These are phyloP conservation scores for Colletotrichum acutatum DNA, from an alignment of 2,329 filamentous ascomycete species.

Conservation along the genomic window DNA sequence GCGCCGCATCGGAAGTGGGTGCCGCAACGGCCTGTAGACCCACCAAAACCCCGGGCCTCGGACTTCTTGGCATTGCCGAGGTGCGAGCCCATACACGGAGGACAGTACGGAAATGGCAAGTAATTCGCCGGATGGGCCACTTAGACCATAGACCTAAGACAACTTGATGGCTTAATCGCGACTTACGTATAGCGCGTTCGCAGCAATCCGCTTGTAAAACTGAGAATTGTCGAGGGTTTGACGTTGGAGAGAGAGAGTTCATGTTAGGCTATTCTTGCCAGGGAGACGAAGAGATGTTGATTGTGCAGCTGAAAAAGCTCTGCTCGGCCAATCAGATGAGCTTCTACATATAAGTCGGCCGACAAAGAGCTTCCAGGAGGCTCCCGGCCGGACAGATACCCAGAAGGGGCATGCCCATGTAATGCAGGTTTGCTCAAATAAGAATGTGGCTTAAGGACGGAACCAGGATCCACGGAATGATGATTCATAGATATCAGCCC, in stretches of 20 bases:
- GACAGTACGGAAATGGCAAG: background rate
- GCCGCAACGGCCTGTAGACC: constrained; percentile 2
- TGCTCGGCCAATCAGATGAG: background rate
- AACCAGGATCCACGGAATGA: constrained; percentile 9
- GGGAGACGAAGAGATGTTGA: too few relatives aligned
- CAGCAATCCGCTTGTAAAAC: too few relatives aligned
- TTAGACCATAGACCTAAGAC: background rate
- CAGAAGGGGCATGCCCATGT: background rate
- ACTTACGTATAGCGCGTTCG: background rate
- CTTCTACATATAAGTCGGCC: background rate
- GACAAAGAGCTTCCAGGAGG: background rate
- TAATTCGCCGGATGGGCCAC: background rate
- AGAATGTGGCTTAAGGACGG: background rate
- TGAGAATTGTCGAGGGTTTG: background rate
- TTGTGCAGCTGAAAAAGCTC: too few relatives aligned
- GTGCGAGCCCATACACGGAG: background rate
- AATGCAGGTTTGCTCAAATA: background rate
- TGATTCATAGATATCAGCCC: constrained; percentile 26
- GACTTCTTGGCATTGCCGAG: constrained; percentile 36
- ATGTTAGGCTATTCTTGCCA: too few relatives aligned
- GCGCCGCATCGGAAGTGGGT: background rate
- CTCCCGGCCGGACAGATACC: background rate
- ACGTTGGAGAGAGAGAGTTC: too few relatives aligned
- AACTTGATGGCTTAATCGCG: background rate
- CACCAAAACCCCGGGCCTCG: constrained; percentile 28